Base-by-base conservation (phyloP, 306 rosid species). In the Glycine soja region DNA sequence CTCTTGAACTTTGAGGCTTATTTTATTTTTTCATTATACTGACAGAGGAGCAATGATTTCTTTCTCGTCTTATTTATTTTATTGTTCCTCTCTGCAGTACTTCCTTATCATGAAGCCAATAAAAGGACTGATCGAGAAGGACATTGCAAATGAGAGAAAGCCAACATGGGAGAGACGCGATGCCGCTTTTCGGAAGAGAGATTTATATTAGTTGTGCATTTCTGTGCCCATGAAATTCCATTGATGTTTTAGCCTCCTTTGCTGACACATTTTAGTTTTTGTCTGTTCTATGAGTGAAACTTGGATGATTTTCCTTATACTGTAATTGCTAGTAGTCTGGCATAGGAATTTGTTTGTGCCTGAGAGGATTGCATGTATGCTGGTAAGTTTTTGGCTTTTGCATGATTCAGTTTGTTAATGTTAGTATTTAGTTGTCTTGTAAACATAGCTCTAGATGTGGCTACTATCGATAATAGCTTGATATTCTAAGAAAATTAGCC, bases 121-220 rank as follows among this genome's bases (percentile, higher is more conserved):
- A 45, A 84, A 89, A 80, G 84, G 87, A 18, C 82, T 83, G 73
- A 95, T 95, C 86, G 78, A 71, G 83, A 66, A 52, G 1, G 99
- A 95, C 76, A 84, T 91, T 77, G 88, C 84, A 19, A 86, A 48
- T 32, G 94, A 91, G 89, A 87, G 75, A 63, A 93, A 83, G 81
- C 91, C 91, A 6, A 71, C 96, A 18, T 95, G 99, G 99, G 98
- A 95, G 88, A 75, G 15, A 66, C 88, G 90, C 4, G 97, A 90
- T 62, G 70, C 77, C 10, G 81, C 65, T 38, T 19, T 13, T 42
- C 63, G 82, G 70, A 75, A 48, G 47, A 81, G 76, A 67, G 78
- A 73, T 79, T 47, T 56, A 43, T 70, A 46, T 65, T 75, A 48
- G 77, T 62, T 7, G 8, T 2, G 61, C 46, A 68, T 19, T 15